Conservation (phyloP, 176 grass and related monocot genomes). For the Phoenix roebelenii region DNA sequence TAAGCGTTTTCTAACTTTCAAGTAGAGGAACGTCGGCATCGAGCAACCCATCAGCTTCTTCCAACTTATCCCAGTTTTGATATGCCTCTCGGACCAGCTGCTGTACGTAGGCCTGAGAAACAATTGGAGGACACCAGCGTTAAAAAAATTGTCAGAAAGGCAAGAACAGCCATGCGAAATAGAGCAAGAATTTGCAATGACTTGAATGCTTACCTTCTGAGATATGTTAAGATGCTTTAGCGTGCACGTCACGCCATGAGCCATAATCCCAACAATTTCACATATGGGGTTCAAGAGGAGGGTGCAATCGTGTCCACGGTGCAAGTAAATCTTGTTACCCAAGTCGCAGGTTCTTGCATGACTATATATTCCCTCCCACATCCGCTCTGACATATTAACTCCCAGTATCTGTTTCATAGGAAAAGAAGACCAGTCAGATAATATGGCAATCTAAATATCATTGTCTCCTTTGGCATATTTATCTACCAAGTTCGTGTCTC, state of each 20-base stretch:
- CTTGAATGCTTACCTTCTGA: slow-evolving; percentile 15
- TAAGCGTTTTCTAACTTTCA: slow-evolving; percentile 29
- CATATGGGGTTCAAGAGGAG: slow-evolving; percentile 49
- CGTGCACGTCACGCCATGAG: slow-evolving; percentile 1
- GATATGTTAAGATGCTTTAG: slow-evolving; percentile 18
- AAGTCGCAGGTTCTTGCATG: slow-evolving; percentile 46
- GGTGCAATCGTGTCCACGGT: slow-evolving; percentile 2
- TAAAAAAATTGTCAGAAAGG: slow-evolving; percentile 3
- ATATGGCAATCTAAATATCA: no score
- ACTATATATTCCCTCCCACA: slow-evolving; percentile 51
- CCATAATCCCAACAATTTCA: slow-evolving; percentile 16
- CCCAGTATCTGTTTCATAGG: slow-evolving; percentile 46
- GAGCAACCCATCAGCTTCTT: slow-evolving; percentile 24
- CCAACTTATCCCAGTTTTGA: slow-evolving; percentile 24
- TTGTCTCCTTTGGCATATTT: no score
- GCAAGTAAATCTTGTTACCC: slow-evolving; percentile 45
- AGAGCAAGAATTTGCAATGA: no score
- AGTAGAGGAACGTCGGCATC: slow-evolving; percentile 31
- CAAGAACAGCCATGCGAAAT: not conserved
- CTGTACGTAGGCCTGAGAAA: slow-evolving; percentile 23
- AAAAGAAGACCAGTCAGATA: no score
- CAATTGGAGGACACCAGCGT: not conserved
- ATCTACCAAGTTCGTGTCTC: no score
- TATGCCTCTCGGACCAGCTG: slow-evolving; percentile 35
- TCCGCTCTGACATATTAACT: slow-evolving; percentile 59